Conservation (phyloP, 78 protist species). For the Dictyostelium firmibasis region DNA sequence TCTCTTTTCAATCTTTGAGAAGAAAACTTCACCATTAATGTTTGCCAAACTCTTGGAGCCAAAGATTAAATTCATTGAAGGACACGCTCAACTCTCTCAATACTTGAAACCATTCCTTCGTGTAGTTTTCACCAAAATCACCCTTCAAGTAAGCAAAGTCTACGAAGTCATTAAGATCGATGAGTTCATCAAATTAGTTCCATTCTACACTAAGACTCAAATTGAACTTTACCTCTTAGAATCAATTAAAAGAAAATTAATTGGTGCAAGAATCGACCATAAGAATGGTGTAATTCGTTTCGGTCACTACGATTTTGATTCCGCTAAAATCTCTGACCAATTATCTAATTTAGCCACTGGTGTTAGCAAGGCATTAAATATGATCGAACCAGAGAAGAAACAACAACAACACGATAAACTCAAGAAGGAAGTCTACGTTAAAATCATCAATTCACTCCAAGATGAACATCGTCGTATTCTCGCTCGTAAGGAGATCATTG, state of each 20-base stretch:
- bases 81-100: not conserved
- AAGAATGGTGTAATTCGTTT: conserved; percentile 61
- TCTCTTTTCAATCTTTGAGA: conserved; percentile 58
- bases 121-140: conserved; percentile 65
- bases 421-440: conserved; percentile 68
- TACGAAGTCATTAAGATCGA: conserved; percentile 74
- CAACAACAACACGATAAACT: conserved; percentile 6
- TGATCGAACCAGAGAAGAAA: conserved; percentile 58
- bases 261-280: conserved; percentile 83
- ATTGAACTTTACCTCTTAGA: conserved; percentile 46
- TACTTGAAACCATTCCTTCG: conserved; percentile 73
- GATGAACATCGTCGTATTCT: conserved; percentile 76
- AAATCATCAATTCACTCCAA: conserved; percentile 47
- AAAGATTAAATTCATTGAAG: conserved; percentile 39
- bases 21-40: conserved; percentile 24
- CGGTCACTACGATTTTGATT: conserved; percentile 65
- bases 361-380: conserved; percentile 30
- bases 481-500: conserved; percentile 79
- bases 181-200: conserved; percentile 47
- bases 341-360: conserved; percentile 28
- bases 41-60: conserved; percentile 42
- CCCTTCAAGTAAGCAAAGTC: conserved; percentile 79
- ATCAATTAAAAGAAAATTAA: conserved; percentile 46
- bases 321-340: conserved; percentile 72
- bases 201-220: conserved; percentile 52